Evolutionary conservation across 345 rosid species (phyloP).

Genomic region (Turritis glabra): DNA sequence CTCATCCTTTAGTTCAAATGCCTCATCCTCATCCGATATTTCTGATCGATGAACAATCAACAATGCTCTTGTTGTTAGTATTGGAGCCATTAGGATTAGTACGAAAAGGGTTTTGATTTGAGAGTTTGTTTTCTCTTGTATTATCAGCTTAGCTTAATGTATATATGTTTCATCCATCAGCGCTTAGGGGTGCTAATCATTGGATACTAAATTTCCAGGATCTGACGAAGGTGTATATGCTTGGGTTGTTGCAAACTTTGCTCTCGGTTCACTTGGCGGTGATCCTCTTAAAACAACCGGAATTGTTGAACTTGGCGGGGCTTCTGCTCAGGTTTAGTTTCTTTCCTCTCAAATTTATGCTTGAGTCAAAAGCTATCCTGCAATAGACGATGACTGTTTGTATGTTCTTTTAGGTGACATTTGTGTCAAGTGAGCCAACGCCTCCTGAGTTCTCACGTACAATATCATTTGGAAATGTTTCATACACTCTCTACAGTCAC

Average conservation of each 20-base stretch:
- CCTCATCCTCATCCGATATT: no score
- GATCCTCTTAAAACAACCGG: slow-evolving; percentile 85
- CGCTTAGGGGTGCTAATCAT: neutral
- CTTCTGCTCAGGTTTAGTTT: slow-evolving; percentile 85
- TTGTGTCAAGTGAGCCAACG: slow-evolving; percentile 70
- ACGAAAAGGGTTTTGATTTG: neutral
- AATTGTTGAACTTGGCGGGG: slow-evolving; percentile 97
- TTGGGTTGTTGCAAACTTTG: slow-evolving; percentile 92
- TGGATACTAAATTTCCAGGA: slow-evolving; percentile 41
- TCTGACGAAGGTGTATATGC: slow-evolving; percentile 97
- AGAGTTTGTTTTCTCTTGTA: neutral
- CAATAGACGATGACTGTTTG: neutral
- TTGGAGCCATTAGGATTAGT: no score
- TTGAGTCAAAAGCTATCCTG: neutral
- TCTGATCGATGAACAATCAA: no score
- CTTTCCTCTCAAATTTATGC: neutral
- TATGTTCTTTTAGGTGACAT: slow-evolving; percentile 65
- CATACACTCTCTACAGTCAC: slow-evolving; percentile 93
- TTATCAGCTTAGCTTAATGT: neutral
- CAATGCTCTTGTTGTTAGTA: no score
- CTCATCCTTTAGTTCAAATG: no score
- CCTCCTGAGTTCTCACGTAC: slow-evolving; percentile 73
- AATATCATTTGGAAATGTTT: slow-evolving; percentile 62
- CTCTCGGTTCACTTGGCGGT: slow-evolving; percentile 77
- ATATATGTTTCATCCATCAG: neutral